Evolutionary conservation across 2,329 filamentous ascomycete species (phyloP).

Genomic region (Stagonosporopsis chrysanthemi): DNA sequence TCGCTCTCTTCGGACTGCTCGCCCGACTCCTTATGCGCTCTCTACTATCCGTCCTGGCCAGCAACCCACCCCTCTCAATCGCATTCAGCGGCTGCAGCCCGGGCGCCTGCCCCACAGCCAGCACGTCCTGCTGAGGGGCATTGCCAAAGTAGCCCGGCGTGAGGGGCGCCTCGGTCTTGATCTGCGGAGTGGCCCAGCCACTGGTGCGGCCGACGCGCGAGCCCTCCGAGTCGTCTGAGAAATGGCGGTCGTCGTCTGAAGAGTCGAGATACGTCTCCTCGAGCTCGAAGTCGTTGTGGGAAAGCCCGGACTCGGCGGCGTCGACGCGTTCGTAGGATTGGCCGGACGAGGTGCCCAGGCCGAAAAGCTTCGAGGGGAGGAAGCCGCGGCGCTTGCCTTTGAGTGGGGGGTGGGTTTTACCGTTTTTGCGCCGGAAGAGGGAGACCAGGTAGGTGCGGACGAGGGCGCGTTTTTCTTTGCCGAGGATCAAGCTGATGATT

Average conservation of each 20-base stretch:
- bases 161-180: constrained; percentile 49
- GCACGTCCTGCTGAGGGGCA: constrained; percentile 23
- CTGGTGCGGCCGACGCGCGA: constrained; percentile 67
- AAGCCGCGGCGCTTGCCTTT: constrained; percentile 49
- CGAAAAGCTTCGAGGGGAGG: constrained; percentile 68
- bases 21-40: constrained; percentile 71
- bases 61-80: constrained; percentile 71
- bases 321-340: constrained; percentile 76
- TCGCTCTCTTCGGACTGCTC: constrained; percentile 54
- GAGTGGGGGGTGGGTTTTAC: constrained; percentile 37
- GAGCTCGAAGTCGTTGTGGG: constrained; percentile 76
- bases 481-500: constrained; percentile 76
- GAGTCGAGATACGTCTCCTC: constrained; percentile 55
- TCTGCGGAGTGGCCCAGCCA: constrained; percentile 72
- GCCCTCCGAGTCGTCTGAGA: constrained; percentile 67
- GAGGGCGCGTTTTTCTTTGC: constrained; percentile 73
- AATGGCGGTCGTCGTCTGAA: constrained; percentile 63
- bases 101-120: constrained; percentile 41
- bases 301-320: constrained; percentile 76
- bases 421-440: constrained; percentile 52
- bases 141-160: constrained; percentile 33
- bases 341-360: constrained; percentile 49
- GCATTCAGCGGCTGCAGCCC: constrained; percentile 40
- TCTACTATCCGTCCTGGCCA: constrained; percentile 83
- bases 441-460: constrained; percentile 65